Base-by-base conservation (phyloP, 768 basidiomycete species). In the Auricularia cornea region DNA sequence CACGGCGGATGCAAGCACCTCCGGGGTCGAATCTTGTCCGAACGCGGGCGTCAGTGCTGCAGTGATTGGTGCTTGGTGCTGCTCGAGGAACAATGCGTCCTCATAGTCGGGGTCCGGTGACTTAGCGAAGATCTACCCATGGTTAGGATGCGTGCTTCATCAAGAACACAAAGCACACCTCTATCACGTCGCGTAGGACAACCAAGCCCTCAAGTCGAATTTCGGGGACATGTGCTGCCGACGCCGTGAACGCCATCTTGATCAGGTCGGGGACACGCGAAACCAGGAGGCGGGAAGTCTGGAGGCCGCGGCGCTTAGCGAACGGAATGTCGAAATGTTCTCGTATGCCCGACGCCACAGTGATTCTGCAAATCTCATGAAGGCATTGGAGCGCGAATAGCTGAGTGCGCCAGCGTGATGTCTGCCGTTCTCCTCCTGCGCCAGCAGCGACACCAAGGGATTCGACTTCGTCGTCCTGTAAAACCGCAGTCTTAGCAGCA, bases 21-120 rank as follows among this genome's bases (percentile, higher is more conserved):
- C 96, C 0, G 96, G 96, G 1, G 94, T 93, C 1, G 94, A 92
- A 71, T 98, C 97, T 0, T 92, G 82, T 1, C 93, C 94, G 70
- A 99, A 98, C 0, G 95, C 94, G 0, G 97, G 96, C 0, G 96
- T 98, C 20, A 98, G 81, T 0, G 97, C 97, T 23, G 97, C 94
- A 2, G 96, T 97, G 64, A 99, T 96, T 0, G 97, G 96, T 0
- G 97, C 96, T 76, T 99, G 97, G 73, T 97, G 90, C 72, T 99
- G 97, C 71, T 99, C 96, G 14, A 99, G 83, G 2, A 99, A 78
- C 4, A 95, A 79, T 0, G 91, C 86, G 64, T 92, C 92, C 35
- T 92, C 90, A 68, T 93, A 98, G 60, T 94, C 94, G 2, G 94
- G 92, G 75, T 99, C 97, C 0, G 92, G 90, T 5, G 91, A 83